These are phyloP conservation scores for Ophiostoma ips DNA, from an alignment of 2,329 filamentous ascomycete species.

Conservation along the genomic window DNA sequence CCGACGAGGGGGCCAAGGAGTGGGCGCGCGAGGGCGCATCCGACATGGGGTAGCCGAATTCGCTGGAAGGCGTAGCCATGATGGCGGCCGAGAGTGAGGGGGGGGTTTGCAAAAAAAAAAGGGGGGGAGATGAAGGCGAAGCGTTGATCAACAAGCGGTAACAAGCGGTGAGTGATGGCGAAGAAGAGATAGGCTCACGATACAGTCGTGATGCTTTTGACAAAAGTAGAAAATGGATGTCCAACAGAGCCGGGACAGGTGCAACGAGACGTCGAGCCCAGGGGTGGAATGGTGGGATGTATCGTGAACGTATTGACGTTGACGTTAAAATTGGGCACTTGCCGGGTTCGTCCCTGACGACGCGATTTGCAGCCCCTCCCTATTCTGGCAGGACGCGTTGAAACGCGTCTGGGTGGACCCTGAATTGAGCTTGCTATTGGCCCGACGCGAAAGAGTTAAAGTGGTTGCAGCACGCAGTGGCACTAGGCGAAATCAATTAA, in stretches of 20 bases:
- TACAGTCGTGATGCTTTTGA: background rate
- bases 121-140: background rate
- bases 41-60: slow-evolving; percentile 43
- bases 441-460: slow-evolving; percentile 11
- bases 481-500: background rate
- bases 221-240: background rate
- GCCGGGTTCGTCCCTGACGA: background rate
- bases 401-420: slow-evolving; percentile 11
- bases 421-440: slow-evolving; percentile 5
- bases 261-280: background rate
- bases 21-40: slow-evolving; percentile 30
- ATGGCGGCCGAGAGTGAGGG: slow-evolving; percentile 8
- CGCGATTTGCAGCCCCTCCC: slow-evolving; percentile 6
- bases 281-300: slow-evolving; percentile 3
- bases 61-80: slow-evolving; percentile 39
- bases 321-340: background rate
- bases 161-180: background rate
- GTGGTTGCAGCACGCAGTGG: slow-evolving; percentile 13
- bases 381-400: slow-evolving; percentile 11
- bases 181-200: background rate
- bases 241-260: background rate
- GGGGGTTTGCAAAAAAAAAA: background rate
- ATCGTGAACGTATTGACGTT: slow-evolving; percentile 3
- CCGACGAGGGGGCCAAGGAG: slow-evolving; percentile 17
- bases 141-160: too few species aligned